Base-by-base conservation (phyloP, 1,284 basidiomycete species). In the Ustilago hordei region DNA sequence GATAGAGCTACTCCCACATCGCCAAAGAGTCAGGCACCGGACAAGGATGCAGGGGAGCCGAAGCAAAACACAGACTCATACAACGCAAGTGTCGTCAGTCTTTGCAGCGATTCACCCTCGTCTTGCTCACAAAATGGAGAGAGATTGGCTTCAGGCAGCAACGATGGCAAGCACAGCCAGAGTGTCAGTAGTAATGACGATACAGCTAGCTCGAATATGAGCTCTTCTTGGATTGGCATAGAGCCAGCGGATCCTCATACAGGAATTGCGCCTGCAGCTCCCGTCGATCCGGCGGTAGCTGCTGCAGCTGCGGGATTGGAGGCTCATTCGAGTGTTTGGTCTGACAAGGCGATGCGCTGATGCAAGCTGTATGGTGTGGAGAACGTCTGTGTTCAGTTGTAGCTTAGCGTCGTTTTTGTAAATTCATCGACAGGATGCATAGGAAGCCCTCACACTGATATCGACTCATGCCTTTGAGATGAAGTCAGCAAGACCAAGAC, bases 181-280 rank as follows among this genome's bases (percentile, higher is more conserved):
- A 34, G 48, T 50, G 48, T 50, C 5, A 50, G 48, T 13, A 50
- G 48, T 50, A 50, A 59, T 47, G 66, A 45, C 8, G 65, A 69
- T 12, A 52, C 28, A 4, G 36, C 60, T 12, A 60, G 69, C 28
- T 56, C 63, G 5, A 72, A 59, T 8, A 63, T 77, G 75, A 72
- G 75, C n/a, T 69, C 66, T 8, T 74, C 70, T 2, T 78, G 75
- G 75, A 66, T 78, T 55, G 75, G 75, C 12, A 47, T 78, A 17
- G 75, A 77, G 1, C 48, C 43, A 8, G 53, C 35, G 4, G 55
- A 61, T 13, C 43, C 59, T 19, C 55, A 54, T 15, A 23, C 35
- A 2, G 13, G 39, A 12, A 19, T 48, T 3, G 28, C 54, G 31
- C n/a, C 64, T 0, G 45, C 69, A 17, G 38, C 43, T 1, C 15